Evolutionary conservation across 352 stramenopile species (phyloP).

Genomic region (Thalassiosira gravida): DNA sequence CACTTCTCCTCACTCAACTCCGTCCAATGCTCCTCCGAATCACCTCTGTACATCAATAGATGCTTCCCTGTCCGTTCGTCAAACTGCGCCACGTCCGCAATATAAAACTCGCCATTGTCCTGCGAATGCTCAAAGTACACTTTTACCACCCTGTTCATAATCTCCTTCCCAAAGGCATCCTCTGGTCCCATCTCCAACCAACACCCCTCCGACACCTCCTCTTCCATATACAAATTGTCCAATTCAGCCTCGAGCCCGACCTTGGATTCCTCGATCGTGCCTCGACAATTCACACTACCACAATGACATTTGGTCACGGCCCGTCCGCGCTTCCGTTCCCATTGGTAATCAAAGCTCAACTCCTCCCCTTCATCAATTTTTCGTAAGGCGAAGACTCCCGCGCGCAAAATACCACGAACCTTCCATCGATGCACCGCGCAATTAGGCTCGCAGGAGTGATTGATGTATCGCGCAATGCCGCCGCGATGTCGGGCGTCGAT

Average conservation of each 20-base stretch:
- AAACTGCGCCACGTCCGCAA: slow-evolving; percentile 80
- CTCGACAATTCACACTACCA: slow-evolving; percentile 66
- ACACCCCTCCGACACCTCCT: slow-evolving; percentile 51
- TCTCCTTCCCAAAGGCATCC: slow-evolving; percentile 54
- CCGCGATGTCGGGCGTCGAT: slow-evolving; percentile 93
- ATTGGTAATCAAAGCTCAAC: slow-evolving; percentile 88
- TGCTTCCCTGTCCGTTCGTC: slow-evolving; percentile 71
- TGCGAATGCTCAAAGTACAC: slow-evolving; percentile 78
- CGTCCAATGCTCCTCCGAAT: slow-evolving; percentile 78
- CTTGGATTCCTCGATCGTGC: too few species aligned
- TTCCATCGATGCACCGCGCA: slow-evolving; percentile 94
- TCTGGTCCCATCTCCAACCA: slow-evolving; percentile 56
- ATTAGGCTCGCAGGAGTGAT: slow-evolving; percentile 96
- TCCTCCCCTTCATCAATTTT: slow-evolving; percentile 85
- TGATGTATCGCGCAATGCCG: slow-evolving; percentile 94
- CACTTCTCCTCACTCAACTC: slow-evolving; percentile 79
- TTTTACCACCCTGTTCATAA: slow-evolving; percentile 82
- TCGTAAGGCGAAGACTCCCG: slow-evolving; percentile 74
- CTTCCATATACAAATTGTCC: too few species aligned
- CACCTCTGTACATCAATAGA: slow-evolving; percentile 76
- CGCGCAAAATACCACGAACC: slow-evolving; percentile 78
- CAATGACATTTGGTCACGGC: slow-evolving; percentile 86
- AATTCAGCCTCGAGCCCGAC: too few species aligned
- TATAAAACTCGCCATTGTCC: slow-evolving; percentile 79
- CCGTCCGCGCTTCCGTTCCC: slow-evolving; percentile 77